phyloP scores from a whole-genome alignment of 2,329 filamentous ascomycete species.

The Fusarium continuum region DNA sequence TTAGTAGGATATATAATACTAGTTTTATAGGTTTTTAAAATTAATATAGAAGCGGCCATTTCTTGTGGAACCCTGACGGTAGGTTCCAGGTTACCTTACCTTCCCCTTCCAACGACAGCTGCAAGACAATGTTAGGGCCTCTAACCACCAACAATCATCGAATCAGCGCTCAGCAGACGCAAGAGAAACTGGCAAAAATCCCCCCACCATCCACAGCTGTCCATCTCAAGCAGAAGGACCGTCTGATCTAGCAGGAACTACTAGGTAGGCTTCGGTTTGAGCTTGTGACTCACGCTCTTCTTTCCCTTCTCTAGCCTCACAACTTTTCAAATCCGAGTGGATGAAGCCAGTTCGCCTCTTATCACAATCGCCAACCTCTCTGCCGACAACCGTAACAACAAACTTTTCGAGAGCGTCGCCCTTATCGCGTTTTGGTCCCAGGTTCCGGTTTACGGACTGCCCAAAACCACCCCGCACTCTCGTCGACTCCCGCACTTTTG shows the following conservation, averaged over 20 bases:
- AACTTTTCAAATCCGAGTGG: slow-evolving; percentile 37
- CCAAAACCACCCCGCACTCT: slow-evolving; percentile 37
- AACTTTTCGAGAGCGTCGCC: slow-evolving; percentile 20
- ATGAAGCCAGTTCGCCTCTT: slow-evolving; percentile 44
- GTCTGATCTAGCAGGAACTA: slow-evolving; percentile 8
- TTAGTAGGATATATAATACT: no score
- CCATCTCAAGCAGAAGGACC: slow-evolving; percentile 23
- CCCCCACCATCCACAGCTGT: slow-evolving; percentile 39
- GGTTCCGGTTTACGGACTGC: slow-evolving; percentile 38
- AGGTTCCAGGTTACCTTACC: no score
- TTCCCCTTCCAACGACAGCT: background rate
- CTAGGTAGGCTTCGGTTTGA: slow-evolving; percentile 24
- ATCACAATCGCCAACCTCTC: slow-evolving; percentile 30
- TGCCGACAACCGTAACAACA: slow-evolving; percentile 4
- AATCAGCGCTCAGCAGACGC: slow-evolving; percentile 37
- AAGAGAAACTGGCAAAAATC: slow-evolving; percentile 31
- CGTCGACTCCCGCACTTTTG: slow-evolving; percentile 42
- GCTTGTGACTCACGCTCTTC: slow-evolving; percentile 44
- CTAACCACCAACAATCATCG: slow-evolving; percentile 30
- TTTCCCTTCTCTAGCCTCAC: slow-evolving; percentile 23
- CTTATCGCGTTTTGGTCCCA: slow-evolving; percentile 23
- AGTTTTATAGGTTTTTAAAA: no score
- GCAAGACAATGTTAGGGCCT: slow-evolving; percentile 31
- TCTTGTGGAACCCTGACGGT: no score
- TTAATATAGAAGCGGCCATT: no score